phyloP scores from a whole-genome alignment of 148 eudicot species.

The Vaccinium myrtillus region DNA sequence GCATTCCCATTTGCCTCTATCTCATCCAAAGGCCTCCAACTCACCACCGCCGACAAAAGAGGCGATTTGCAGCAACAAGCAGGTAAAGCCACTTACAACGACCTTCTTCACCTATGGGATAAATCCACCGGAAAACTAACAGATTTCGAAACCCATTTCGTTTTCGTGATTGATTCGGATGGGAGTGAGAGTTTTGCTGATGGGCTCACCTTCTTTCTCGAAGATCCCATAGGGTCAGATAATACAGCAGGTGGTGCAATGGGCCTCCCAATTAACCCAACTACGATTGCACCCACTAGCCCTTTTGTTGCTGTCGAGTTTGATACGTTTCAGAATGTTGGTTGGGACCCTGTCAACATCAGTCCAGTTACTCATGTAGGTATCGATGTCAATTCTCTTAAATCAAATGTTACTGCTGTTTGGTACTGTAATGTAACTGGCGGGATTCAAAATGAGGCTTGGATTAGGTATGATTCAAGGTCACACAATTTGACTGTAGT shows the following conservation, averaged over 20 bases:
- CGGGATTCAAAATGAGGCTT: conserved; percentile 11
- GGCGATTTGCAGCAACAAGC: neutral
- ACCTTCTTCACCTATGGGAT: conserved; percentile 30
- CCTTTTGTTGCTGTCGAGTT: conserved; percentile 28
- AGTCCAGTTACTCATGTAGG: neutral
- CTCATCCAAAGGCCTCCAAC: conserved; percentile 1
- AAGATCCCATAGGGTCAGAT: neutral
- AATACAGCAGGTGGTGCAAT: neutral
- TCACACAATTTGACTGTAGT: neutral
- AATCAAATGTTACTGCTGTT: neutral
- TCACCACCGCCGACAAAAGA: neutral
- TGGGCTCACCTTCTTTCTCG: too few species aligned
- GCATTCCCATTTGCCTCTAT: neutral
- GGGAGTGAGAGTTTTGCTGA: too few species aligned
- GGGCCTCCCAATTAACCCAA: neutral
- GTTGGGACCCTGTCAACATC: neutral
- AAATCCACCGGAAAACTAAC: neutral
- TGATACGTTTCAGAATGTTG: neutral
- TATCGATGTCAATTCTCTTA: conserved; percentile 19
- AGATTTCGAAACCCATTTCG: too few species aligned
- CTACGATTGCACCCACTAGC: neutral
- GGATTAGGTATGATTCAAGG: conserved; percentile 2
- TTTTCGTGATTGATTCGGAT: too few species aligned
- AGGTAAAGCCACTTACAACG: conserved; percentile 23
- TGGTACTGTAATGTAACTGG: neutral